phyloP scores from a whole-genome alignment of 75 land plant species.

The Picea glauca region DNA sequence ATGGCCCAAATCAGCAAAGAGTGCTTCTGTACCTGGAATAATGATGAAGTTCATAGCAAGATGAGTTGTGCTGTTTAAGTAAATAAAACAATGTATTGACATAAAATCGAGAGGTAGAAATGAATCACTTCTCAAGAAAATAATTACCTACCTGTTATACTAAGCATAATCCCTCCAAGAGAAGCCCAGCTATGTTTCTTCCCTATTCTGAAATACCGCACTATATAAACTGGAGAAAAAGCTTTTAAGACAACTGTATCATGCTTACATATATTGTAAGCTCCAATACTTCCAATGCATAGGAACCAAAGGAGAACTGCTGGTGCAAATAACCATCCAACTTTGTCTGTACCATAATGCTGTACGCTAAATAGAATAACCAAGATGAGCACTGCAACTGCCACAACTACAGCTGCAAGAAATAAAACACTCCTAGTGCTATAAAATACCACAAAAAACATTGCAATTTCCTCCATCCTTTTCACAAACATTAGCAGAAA shows the following conservation, averaged over 20 bases:
- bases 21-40: slow-evolving; percentile 66
- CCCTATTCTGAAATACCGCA: slow-evolving; percentile 48
- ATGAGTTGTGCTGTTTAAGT: background rate
- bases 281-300: slow-evolving; percentile 69
- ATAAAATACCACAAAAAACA: background rate
- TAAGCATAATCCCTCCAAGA: slow-evolving; percentile 92
- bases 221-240: slow-evolving; percentile 62
- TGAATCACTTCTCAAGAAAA: slow-evolving; percentile 1
- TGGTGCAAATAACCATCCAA: slow-evolving; percentile 92
- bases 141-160: slow-evolving; percentile 55
- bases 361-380: slow-evolving; percentile 78
- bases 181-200: slow-evolving; percentile 61
- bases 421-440: background rate
- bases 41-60: slow-evolving; percentile 4
- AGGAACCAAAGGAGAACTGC: slow-evolving; percentile 81
- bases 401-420: slow-evolving; percentile 57
- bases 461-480: background rate
- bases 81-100: background rate
- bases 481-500: too few species aligned
- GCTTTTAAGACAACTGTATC: slow-evolving; percentile 64
- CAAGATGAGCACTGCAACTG: slow-evolving; percentile 65
- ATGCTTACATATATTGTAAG: slow-evolving; percentile 62
- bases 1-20: slow-evolving; percentile 46
- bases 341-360: slow-evolving; percentile 77
- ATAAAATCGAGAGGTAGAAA: background rate